Conservation (phyloP, 192 early-diverging fungal species). For the Coemansia interrupta region DNA sequence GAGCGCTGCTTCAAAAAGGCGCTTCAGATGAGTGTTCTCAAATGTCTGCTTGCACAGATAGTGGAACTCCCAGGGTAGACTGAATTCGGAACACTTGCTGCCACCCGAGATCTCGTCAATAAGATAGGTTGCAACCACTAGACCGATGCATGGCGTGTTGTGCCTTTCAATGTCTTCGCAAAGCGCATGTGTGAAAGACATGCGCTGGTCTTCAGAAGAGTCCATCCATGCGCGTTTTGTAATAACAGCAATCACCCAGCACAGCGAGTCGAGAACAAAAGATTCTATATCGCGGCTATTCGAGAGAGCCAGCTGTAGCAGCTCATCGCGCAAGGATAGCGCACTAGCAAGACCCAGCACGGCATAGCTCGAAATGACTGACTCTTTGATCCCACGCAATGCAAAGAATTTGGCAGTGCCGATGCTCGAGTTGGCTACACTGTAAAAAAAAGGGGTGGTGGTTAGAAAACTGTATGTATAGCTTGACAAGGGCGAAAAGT, state of each 20-base stretch:
- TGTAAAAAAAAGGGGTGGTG: background rate
- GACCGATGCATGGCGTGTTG: constrained; percentile 37
- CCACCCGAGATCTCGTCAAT: constrained; percentile 50
- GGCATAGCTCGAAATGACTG: constrained; percentile 30
- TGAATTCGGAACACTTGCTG: constrained; percentile 49
- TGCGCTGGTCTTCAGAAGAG: constrained; percentile 22
- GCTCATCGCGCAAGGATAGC: constrained; percentile 33
- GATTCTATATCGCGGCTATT: constrained; percentile 33
- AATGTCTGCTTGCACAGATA: constrained; percentile 46
- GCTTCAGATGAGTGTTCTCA: constrained; percentile 36
- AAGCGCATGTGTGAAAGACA: constrained; percentile 26
- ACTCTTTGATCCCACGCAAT: constrained; percentile 48
- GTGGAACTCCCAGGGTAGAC: constrained; percentile 50
- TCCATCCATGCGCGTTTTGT: constrained; percentile 49
- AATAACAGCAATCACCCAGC: constrained; percentile 48
- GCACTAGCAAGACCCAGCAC: constrained; percentile 19
- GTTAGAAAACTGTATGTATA: background rate
- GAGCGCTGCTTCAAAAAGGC: constrained; percentile 42
- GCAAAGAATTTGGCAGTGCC: constrained; percentile 52
- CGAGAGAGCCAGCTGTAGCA: constrained; percentile 32
- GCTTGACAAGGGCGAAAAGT: background rate
- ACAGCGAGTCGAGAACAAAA: constrained; percentile 46
- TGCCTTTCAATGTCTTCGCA: constrained; percentile 36
- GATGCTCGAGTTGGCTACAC: constrained; percentile 32
- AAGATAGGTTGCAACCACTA: constrained; percentile 31